Conservation (phyloP, 768 basidiomycete species). For the Lactarius hatsudake region DNA sequence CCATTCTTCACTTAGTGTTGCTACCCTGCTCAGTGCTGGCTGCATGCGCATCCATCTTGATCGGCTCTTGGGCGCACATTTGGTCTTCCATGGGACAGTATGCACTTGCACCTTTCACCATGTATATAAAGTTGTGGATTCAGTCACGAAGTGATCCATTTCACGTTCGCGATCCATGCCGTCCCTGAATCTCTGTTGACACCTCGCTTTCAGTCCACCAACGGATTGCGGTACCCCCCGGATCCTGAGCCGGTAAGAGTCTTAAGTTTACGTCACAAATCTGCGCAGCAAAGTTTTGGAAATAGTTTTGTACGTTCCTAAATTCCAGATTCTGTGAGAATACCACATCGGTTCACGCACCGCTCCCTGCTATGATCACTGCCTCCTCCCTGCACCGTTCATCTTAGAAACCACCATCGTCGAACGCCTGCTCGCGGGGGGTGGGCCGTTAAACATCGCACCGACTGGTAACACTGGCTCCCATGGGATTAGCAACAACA, state of each 20-base stretch:
- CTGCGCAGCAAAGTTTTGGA: slow-evolving; percentile 40
- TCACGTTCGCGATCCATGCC: slow-evolving; percentile 42
- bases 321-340: slow-evolving; percentile 63
- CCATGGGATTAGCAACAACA: slow-evolving; percentile 70
- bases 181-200: not conserved
- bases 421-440: slow-evolving; percentile 61
- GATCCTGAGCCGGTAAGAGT: slow-evolving; percentile 73
- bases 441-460: slow-evolving; percentile 41
- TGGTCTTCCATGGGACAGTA: slow-evolving; percentile 69
- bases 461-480: slow-evolving; percentile 49
- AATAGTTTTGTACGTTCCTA: slow-evolving; percentile 39
- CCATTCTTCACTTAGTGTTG: slow-evolving; percentile 55
- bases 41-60: not conserved
- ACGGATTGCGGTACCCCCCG: slow-evolving; percentile 63
- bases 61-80: slow-evolving; percentile 55
- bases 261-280: slow-evolving; percentile 70
- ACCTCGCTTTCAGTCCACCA: slow-evolving; percentile 53
- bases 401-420: slow-evolving; percentile 54
- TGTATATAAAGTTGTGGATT: not conserved
- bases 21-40: not conserved
- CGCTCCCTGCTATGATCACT: slow-evolving; percentile 60
- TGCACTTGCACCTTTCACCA: slow-evolving; percentile 28
- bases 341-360: slow-evolving; percentile 49
- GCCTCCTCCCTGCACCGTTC: slow-evolving; percentile 58
- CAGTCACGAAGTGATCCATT: slow-evolving; percentile 60